Percentiles rank a stretch among this genome's conserved stretches.
These are phyloP conservation scores for Trametes hirsuta DNA, from an alignment of 1,284 basidiomycete species.

Conservation along the genomic window DNA sequence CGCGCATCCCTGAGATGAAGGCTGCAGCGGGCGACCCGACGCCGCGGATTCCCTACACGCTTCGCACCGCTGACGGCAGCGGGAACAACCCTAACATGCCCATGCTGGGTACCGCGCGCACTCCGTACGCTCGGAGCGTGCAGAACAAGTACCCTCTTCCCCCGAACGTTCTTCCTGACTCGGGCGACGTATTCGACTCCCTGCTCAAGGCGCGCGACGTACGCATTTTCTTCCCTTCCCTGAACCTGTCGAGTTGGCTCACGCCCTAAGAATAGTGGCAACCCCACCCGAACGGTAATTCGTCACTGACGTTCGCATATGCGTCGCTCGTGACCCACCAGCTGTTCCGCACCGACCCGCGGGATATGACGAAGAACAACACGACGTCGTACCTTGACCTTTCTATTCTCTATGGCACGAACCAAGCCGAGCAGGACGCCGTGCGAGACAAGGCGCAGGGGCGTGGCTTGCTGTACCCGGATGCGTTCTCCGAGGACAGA, in stretches of 20 bases:
- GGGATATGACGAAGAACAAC: slow-evolving; percentile 62
- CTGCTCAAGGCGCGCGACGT: slow-evolving; percentile 59
- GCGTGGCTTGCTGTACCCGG: slow-evolving; percentile 64
- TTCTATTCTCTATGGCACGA: slow-evolving; percentile 74
- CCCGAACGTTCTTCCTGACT: slow-evolving; percentile 58
- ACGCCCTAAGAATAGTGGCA: slow-evolving; percentile 9
- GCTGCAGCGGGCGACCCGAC: background rate
- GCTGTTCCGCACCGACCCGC: slow-evolving; percentile 66
- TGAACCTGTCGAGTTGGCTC: background rate
- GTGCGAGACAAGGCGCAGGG: slow-evolving; percentile 41
- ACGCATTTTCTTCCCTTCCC: background rate
- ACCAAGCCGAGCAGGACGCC: slow-evolving; percentile 40
- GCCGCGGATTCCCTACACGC: slow-evolving; percentile 40
- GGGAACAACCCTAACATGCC: slow-evolving; percentile 75
- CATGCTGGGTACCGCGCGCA: slow-evolving; percentile 73
- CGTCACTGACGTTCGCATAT: slow-evolving; percentile 75
- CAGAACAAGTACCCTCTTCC: slow-evolving; percentile 52
- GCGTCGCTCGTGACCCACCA: slow-evolving; percentile 78
- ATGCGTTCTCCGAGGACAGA: slow-evolving; percentile 70
- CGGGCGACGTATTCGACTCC: slow-evolving; percentile 72
- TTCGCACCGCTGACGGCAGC: slow-evolving; percentile 74
- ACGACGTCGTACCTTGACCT: slow-evolving; percentile 80
- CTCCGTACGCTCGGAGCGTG: slow-evolving; percentile 77
- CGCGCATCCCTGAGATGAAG: slow-evolving; percentile 10
- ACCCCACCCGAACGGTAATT: slow-evolving; percentile 45